A percentile compares a stretch with the other conserved stretches of the same genome.
Evolutionary conservation across 257 asterid species (phyloP).

Genomic region (Solanum piurae): DNA sequence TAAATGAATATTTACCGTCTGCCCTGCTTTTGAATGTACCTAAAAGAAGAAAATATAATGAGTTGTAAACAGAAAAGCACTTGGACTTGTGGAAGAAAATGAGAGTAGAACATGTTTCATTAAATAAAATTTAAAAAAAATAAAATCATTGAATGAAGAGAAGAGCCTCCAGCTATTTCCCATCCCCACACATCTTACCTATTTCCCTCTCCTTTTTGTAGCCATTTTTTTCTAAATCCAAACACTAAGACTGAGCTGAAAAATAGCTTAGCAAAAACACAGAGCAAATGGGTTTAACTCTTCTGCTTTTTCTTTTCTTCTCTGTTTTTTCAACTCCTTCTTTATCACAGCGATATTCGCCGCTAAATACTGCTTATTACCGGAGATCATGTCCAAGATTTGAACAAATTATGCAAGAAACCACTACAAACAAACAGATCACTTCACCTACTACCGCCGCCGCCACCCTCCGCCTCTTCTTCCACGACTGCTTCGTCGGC

Average conservation of each 20-base stretch:
- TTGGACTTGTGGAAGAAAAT: background rate
- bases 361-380: conserved; percentile 30
- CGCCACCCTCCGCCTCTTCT: conserved; percentile 86
- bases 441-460: conserved; percentile 94
- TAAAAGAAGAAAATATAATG: background rate
- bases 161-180: background rate
- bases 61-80: conserved; percentile 1
- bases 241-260: background rate
- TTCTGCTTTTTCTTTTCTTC: background rate
- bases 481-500: conserved; percentile 76
- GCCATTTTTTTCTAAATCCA: background rate
- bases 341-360: conserved; percentile 6
- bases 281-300: background rate
- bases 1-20: background rate
- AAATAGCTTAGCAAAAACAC: background rate
- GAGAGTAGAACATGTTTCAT: background rate
- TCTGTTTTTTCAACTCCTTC: background rate
- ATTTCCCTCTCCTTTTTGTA: background rate
- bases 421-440: conserved; percentile 81
- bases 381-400: conserved; percentile 51
- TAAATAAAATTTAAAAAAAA: background rate
- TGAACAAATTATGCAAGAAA: conserved; percentile 58
- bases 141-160: background rate
- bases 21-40: background rate
- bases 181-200: background rate